Base-by-base conservation (phyloP, 129 eudicot genomes). In the Kitagawia praeruptora region DNA sequence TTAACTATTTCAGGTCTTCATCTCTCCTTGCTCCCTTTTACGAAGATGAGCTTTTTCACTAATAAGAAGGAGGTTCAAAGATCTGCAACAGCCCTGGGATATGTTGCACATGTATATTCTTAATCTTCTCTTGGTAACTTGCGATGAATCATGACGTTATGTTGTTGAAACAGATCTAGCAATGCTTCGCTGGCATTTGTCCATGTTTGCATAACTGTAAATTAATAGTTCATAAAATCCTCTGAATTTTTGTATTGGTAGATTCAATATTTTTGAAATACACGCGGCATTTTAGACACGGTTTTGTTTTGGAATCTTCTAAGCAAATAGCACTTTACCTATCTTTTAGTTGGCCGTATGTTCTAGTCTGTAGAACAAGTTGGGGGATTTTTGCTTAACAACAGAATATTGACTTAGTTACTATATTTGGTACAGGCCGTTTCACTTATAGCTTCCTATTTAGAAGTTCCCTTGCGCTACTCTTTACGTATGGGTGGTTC, bases 31-130 rank as follows among this genome's bases (percentile, higher is more conserved):
- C 87, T 85, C 81, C 93, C 96, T 77, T 92, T 92, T 74, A 87
- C 91, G 63, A 89, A 92, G 87, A 86, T 86, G 92, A 92, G 98
- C 71, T 92, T 96, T 84, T 96, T 96, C 91, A 87, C 93, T 80
- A 97, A 96, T 86, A 96, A 96, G 89, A 90, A 96, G 85, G 97
- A 90, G 84, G 90, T 92, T 79, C 98, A 96, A 80, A 87, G 91
- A 84, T 90, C 98, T 54, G 93, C 97, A 81, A 90, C 98, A 85
- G 99, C 99, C 75, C 89, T 96, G 49, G 98, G 99, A 90, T 92
- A 96, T 80, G 92, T 92, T n/a, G 98, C 98, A 58, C 99, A 96
- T 81, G 97, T 96, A 82, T 46, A 94, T 84, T 77, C 80, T 80
- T 79, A 79, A 67, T 27, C 73, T 67, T 23, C 41, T 67, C 21